Evolutionary conservation across 495 filamentous ascomycete species (phyloP).

Genomic region (Aspergillus ostianus): DNA sequence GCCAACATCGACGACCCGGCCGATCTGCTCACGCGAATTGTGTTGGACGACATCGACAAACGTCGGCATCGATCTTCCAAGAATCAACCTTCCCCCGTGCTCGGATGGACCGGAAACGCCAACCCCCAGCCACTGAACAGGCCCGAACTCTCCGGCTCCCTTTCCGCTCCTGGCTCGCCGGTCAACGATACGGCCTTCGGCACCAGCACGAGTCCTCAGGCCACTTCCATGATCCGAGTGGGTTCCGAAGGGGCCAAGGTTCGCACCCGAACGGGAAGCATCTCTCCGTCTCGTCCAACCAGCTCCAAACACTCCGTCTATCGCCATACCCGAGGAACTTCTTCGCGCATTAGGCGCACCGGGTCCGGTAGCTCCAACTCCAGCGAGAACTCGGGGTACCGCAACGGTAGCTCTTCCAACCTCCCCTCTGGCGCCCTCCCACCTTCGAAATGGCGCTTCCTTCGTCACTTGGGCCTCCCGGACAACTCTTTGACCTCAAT

Average conservation of each 20-base stretch:
- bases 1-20: slow-evolving; percentile 84
- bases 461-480: slow-evolving; percentile 85
- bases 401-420: slow-evolving; percentile 71
- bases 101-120: slow-evolving; percentile 49
- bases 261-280: slow-evolving; percentile 63
- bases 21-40: slow-evolving; percentile 86
- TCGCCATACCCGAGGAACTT: slow-evolving; percentile 48
- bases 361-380: slow-evolving; percentile 92
- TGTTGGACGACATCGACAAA: slow-evolving; percentile 93
- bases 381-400: slow-evolving; percentile 67
- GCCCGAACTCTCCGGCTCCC: slow-evolving; percentile 49
- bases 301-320: slow-evolving; percentile 69
- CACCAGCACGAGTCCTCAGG: slow-evolving; percentile 45
- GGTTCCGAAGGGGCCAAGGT: slow-evolving; percentile 48
- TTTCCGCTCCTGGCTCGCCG: slow-evolving; percentile 66
- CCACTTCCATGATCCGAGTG: slow-evolving; percentile 47
- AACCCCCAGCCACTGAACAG: slow-evolving; percentile 57
- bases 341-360: slow-evolving; percentile 73
- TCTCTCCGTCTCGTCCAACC: slow-evolving; percentile 72
- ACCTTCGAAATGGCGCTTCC: slow-evolving; percentile 87
- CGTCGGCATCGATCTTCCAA: slow-evolving; percentile 85
- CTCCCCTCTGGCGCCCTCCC: slow-evolving; percentile 66
- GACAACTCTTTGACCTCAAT: slow-evolving; percentile 87
- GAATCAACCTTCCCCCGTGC: slow-evolving; percentile 70
- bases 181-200: slow-evolving; percentile 46